These are phyloP conservation scores for Kazachstania martiniae DNA, from an alignment of 805 yeast species.

Conservation along the genomic window DNA sequence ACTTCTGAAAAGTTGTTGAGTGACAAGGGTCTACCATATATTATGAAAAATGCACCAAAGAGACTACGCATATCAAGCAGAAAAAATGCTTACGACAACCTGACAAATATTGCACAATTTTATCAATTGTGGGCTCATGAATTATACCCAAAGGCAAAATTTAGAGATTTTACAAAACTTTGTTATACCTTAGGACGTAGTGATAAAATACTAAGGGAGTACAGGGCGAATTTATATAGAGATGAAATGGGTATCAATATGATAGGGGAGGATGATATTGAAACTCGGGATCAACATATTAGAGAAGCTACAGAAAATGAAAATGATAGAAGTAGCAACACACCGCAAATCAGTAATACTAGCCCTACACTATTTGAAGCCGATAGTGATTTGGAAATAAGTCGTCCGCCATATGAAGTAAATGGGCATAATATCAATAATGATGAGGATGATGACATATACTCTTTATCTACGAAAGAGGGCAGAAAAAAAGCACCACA, in stretches of 20 bases:
- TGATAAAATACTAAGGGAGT: slow-evolving; percentile 31
- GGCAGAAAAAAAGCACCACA: neutral
- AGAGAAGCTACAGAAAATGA: neutral
- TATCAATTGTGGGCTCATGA: slow-evolving; percentile 72
- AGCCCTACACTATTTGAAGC: neutral
- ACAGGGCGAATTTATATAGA: slow-evolving; percentile 31
- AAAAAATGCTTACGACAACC: slow-evolving; percentile 17
- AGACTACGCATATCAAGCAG: slow-evolving; percentile 27
- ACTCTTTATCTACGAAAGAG: slow-evolving; percentile 4
- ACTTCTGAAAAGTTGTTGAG: slow-evolving; percentile 42
- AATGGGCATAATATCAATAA: neutral
- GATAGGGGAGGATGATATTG: slow-evolving; percentile 3
- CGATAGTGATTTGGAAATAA: neutral
- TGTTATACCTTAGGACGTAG: slow-evolving; percentile 39
- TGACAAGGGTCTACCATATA: slow-evolving; percentile 44
- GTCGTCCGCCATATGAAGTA: neutral
- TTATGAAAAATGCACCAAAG: slow-evolving; percentile 30
- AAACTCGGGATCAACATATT: neutral
- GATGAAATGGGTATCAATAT: slow-evolving; percentile 27
- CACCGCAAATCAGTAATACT: neutral
- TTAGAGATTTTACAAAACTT: slow-evolving; percentile 53
- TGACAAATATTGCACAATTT: slow-evolving; percentile 33
- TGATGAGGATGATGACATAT: slow-evolving; percentile 5
- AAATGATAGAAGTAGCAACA: neutral
- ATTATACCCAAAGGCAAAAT: slow-evolving; percentile 69